These are phyloP conservation scores for Chalciporus piperatus DNA, from an alignment of 768 basidiomycete species.

Conservation along the genomic window DNA sequence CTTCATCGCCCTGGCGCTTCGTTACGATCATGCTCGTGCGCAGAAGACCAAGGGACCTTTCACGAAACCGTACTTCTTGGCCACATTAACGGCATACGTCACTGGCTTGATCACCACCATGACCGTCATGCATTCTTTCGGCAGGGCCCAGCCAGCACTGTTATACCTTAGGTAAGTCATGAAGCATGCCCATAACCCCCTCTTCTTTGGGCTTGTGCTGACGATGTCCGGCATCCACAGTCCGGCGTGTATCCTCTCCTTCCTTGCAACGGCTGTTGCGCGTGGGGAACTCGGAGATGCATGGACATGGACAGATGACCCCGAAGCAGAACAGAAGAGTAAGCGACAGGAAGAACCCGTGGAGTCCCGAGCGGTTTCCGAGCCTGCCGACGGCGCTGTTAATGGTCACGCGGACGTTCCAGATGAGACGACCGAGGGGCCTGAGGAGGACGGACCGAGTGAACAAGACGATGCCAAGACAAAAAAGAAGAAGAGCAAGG, in stretches of 20 bases:
- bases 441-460: conserved; percentile 4
- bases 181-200: conserved; percentile 16
- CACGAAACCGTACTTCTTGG: conserved; percentile 72
- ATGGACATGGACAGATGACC: conserved; percentile 71
- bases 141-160: conserved; percentile 84
- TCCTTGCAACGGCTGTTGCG: conserved; percentile 52
- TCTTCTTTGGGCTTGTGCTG: neutral
- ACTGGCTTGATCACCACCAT: conserved; percentile 74
- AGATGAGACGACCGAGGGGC: conserved; percentile 1
- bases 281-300: conserved; percentile 69
- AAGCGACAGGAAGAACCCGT: conserved; percentile 6
- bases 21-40: conserved; percentile 69
- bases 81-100: conserved; percentile 69
- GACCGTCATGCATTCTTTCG: conserved; percentile 76
- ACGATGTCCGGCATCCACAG: conserved; percentile 32
- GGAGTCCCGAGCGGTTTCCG: conserved; percentile 12
- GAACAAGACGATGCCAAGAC: conserved; percentile 7
- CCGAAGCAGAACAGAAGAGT: conserved; percentile 24
- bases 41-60: conserved; percentile 37
- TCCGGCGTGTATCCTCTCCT: conserved; percentile 75
- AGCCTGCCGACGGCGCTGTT: conserved; percentile 14
- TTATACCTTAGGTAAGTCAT: conserved; percentile 75
- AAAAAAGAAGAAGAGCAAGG: conserved; percentile 22
- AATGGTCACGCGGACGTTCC: conserved; percentile 5
- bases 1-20: conserved; percentile 81